Evolutionary conservation across 805 yeast genomes (phyloP), one percentile per base, ranked within the genome.

Genomic region (Saccharomyces paradoxus): DNA sequence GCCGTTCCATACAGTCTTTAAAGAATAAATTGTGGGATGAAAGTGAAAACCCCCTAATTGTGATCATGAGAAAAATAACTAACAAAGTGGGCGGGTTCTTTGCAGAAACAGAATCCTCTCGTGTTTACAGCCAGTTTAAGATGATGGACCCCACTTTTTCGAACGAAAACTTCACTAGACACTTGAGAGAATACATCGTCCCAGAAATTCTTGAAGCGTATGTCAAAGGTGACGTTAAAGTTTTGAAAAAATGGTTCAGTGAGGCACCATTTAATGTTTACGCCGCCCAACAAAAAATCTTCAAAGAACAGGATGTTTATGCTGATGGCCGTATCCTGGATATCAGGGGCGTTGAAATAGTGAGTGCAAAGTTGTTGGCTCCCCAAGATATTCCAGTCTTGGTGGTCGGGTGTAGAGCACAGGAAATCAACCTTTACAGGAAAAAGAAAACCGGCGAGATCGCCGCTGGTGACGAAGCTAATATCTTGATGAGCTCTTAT

Each of bases 231-330:
- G 97, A 94, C 63, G 92, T 84, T 59, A 78, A 78, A 51, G 84
- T 84, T 22, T 78, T 94, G 69, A 88, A 91, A 71, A 75, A 77
- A 63, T 94, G 99, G 99, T 81, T 94, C 56, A 85, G 95, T 50
- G 99, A 94, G 74, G 98, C 98, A 29, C 97, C 99, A 48, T 92
- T 74, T 75, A 92, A 92, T 69, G 95, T 94, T 56, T 89, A 96
- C 81, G 82, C 87, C 61, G 96, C 97, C 32, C 89, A 87, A 70
- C 90, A 92, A 70, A 94, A 94, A 72, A 95, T 88, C 68, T 83
- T 89, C 70, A 81, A 86, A 67, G 96, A 91, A 64, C 96, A 91
- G 71, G 95, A 95, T 6, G 76, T 92, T 53, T 88, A 87, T 66
- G 84, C 96, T 13, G 99, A 94, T 64, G 92, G 97, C 48, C 82